Evolutionary conservation across 2,329 filamentous ascomycete genomes (phyloP).

Genomic region (Fusarium sulawesiense): DNA sequence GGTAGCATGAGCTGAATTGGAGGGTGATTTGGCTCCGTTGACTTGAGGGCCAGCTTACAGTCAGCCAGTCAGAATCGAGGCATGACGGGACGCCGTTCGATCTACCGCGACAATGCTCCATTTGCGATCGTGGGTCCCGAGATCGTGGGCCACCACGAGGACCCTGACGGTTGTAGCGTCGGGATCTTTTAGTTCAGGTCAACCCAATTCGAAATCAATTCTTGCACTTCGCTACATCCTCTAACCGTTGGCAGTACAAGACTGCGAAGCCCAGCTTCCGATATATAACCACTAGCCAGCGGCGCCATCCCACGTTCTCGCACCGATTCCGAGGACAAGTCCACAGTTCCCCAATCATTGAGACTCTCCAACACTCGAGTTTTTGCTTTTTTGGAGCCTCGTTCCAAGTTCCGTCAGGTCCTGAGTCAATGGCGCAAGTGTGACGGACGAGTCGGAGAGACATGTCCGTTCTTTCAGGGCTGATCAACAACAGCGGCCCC

Average conservation of each 20-base stretch:
- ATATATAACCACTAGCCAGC: slow-evolving; percentile 18
- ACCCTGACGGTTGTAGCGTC: slow-evolving; percentile 43
- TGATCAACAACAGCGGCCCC: slow-evolving; percentile 9
- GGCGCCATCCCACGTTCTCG: slow-evolving; percentile 24
- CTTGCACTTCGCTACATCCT: not conserved
- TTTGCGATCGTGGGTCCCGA: slow-evolving; percentile 41
- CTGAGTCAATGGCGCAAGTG: slow-evolving; percentile 30
- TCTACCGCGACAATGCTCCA: slow-evolving; percentile 27
- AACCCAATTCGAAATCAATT: not conserved
- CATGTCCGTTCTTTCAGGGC: not conserved
- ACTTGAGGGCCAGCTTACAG: not conserved
- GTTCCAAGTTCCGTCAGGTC: slow-evolving; percentile 10
- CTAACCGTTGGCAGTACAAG: not conserved
- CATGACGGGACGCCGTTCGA: slow-evolving; percentile 29
- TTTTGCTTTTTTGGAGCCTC: slow-evolving; percentile 20
- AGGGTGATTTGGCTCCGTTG: not conserved
- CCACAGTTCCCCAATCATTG: slow-evolving; percentile 4
- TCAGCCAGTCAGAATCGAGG: slow-evolving; percentile 6
- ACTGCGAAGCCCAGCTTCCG: not conserved
- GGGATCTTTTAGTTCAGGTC: slow-evolving; percentile 27
- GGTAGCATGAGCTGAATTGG: not conserved
- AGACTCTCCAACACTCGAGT: not conserved
- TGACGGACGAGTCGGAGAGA: slow-evolving; percentile 20
- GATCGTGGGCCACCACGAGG: slow-evolving; percentile 38
- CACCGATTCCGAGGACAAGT: slow-evolving; percentile 15